These are phyloP conservation scores for Bretschneidera sinensis DNA, from an alignment of 345 rosid species.

Conservation along the genomic window DNA sequence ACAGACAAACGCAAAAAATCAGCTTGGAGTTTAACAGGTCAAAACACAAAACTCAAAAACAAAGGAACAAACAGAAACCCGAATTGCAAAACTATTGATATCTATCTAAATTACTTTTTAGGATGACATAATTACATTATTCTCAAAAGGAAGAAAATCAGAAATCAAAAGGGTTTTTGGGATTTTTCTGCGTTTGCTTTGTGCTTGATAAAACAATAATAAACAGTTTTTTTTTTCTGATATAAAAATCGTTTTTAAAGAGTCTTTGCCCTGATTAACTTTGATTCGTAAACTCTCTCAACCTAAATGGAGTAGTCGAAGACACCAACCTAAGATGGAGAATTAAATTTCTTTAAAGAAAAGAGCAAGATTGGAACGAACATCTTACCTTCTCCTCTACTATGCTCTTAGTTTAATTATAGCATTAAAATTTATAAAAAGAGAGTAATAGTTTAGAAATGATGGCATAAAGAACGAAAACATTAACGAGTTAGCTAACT, in stretches of 20 bases:
- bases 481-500: too few species aligned
- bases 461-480: too few species aligned
- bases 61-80: slow-evolving; percentile 3
- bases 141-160: neutral
- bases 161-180: neutral
- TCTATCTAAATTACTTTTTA: neutral
- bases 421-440: neutral
- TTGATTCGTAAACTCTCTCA: too few species aligned
- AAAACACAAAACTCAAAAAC: too few species aligned
- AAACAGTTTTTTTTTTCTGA: too few species aligned
- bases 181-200: too few species aligned
- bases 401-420: neutral
- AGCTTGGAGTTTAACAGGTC: slow-evolving; percentile 10
- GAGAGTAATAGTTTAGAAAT: neutral
- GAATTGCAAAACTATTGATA: neutral
- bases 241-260: too few species aligned
- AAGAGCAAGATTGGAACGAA: neutral
- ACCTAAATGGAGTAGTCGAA: too few species aligned
- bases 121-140: neutral
- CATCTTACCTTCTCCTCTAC: neutral
- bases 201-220: neutral
- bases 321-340: too few species aligned
- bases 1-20: neutral
- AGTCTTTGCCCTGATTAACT: too few species aligned
- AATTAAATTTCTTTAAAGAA: too few species aligned